phyloP scores from a whole-genome alignment of 441 rosid species.

The Metrosideros polymorpha region DNA sequence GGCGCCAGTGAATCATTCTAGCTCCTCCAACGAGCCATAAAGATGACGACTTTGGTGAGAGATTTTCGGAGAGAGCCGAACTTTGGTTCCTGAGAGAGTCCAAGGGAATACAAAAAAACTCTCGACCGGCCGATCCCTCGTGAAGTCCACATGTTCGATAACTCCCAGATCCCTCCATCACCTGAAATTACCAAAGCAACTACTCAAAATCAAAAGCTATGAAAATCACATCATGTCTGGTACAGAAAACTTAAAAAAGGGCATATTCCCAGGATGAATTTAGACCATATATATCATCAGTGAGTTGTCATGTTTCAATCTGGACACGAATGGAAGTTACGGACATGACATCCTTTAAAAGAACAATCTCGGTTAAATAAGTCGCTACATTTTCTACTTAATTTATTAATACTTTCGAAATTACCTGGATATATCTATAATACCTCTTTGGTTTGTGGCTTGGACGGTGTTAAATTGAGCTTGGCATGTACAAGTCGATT shows the following conservation, averaged over 20 bases:
- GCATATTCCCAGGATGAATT: not conserved
- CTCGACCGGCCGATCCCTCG: conserved; percentile 39
- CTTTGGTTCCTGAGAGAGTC: conserved; percentile 17
- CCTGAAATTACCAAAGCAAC: conserved; percentile 3
- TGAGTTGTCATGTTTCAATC: not conserved
- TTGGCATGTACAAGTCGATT: conserved; percentile 18
- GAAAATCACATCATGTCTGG: not conserved
- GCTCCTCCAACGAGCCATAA: conserved; percentile 36
- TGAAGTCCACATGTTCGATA: conserved; percentile 21
- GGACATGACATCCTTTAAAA: no score
- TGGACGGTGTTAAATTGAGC: conserved; percentile 35
- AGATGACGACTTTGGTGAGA: conserved; percentile 22
- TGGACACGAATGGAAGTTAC: no score
- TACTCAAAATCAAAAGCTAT: not conserved
- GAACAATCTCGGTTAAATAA: no score
- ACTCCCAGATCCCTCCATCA: conserved; percentile 39
- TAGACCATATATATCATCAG: not conserved
- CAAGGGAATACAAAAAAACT: conserved; percentile 33
- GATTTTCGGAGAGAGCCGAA: conserved; percentile 20
- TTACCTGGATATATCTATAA: conserved; percentile 31
- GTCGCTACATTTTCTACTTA: not conserved
- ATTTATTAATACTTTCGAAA: rapidly evolving
- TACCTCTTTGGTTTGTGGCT: conserved; percentile 30
- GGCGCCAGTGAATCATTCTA: conserved; percentile 28
- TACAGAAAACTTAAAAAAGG: conserved; percentile 7